Percentiles rank a stretch among this genome's conserved stretches.
Evolutionary conservation across 257 asterid species (phyloP).

Genomic region (Solanum chmielewskii): DNA sequence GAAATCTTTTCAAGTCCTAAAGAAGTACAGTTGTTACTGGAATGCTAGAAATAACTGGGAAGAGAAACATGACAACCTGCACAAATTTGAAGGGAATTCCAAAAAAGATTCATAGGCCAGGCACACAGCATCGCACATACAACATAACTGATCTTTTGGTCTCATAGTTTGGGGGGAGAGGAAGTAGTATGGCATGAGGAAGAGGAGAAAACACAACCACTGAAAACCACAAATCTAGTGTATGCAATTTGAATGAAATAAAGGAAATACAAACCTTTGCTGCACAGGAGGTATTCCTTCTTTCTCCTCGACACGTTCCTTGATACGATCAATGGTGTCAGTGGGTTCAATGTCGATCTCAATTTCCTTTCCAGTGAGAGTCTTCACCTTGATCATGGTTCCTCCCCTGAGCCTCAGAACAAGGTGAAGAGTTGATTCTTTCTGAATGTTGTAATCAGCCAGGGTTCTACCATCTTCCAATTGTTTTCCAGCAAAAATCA

Average conservation of each 20-base stretch:
- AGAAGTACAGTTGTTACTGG: background rate
- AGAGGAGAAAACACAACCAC: background rate
- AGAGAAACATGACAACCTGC: background rate
- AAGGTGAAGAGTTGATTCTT: constrained; percentile 58
- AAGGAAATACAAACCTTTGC: constrained; percentile 37
- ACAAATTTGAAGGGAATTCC: background rate
- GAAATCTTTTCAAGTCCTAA: background rate
- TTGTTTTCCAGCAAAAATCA: constrained; percentile 64
- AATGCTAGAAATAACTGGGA: background rate
- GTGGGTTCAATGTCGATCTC: constrained; percentile 62
- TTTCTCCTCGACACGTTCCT: constrained; percentile 73
- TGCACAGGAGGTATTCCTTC: constrained; percentile 72
- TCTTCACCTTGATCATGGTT: constrained; percentile 71
- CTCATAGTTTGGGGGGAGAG: background rate
- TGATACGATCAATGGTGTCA: constrained; percentile 62
- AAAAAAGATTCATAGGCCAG: background rate
- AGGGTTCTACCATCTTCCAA: constrained; percentile 67
- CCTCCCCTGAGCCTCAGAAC: constrained; percentile 65
- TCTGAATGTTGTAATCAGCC: constrained; percentile 60
- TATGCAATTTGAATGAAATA: background rate
- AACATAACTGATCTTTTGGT: background rate
- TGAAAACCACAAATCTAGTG: background rate
- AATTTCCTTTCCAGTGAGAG: constrained; percentile 60
- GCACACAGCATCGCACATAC: background rate
- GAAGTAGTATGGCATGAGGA: background rate